Percentiles rank a stretch among this genome's conserved stretches.
Conservation (phyloP, 2,329 filamentous ascomycete species). For the Macrophomina tecta region DNA sequence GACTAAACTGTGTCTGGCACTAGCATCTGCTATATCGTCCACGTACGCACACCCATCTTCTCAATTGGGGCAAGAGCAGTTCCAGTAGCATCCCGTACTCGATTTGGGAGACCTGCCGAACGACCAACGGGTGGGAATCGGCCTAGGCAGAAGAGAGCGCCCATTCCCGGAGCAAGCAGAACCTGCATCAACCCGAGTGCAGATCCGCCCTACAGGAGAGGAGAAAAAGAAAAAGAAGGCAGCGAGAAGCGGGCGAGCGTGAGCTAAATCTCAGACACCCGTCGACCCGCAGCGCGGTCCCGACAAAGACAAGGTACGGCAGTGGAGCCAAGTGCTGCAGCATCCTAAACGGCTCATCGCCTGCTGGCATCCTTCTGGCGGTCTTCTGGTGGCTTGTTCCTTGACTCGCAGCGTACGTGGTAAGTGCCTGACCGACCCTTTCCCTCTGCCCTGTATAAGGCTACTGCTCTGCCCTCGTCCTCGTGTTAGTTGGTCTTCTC, state of each 20-base stretch:
- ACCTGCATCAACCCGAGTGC: conserved; percentile 9
- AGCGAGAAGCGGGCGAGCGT: background rate
- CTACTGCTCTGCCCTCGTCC: background rate
- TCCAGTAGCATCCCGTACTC: background rate
- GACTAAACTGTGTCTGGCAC: background rate
- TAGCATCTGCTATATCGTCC: background rate
- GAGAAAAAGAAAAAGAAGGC: background rate
- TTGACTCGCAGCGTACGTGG: background rate
- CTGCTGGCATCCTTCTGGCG: conserved; percentile 16
- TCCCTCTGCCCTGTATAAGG: background rate
- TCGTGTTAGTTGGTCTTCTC: background rate
- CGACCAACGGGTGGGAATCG: conserved; percentile 12
- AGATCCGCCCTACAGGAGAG: conserved; percentile 19
- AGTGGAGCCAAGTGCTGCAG: conserved; percentile 21
- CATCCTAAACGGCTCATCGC: conserved; percentile 12
- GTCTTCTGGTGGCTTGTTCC: background rate
- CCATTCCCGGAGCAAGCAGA: conserved; percentile 12
- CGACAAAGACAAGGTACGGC: conserved; percentile 19
- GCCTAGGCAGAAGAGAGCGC: background rate
- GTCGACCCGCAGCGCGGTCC: conserved; percentile 1
- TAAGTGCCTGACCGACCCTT: background rate
- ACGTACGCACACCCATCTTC: background rate
- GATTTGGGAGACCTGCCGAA: background rate
- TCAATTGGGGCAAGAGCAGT: background rate
- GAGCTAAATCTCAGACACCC: conserved; percentile 24